These are phyloP conservation scores for Globisporangium yorkense DNA, from an alignment of 352 stramenopile genomes.

Conservation along the genomic window DNA sequence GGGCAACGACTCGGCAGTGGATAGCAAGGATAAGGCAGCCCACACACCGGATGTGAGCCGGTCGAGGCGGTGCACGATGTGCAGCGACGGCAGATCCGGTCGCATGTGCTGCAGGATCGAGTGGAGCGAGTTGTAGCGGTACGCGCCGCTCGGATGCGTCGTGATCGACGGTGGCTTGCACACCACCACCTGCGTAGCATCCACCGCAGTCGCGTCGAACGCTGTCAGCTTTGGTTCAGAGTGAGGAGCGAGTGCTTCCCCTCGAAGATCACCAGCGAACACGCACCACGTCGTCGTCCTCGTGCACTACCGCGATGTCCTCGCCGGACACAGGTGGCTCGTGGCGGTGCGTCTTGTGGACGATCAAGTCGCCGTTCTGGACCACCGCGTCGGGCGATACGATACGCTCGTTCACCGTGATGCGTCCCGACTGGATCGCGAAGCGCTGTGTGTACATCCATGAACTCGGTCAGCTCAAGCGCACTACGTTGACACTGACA, in stretches of 20 bases:
- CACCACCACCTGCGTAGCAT: conserved; percentile 58
- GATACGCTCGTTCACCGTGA: conserved; percentile 89
- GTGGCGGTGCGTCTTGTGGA: conserved; percentile 94
- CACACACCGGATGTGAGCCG: conserved; percentile 89
- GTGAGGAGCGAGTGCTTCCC: not conserved
- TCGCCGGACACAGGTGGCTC: conserved; percentile 91
- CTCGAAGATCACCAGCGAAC: not conserved
- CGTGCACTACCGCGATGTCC: conserved; percentile 69
- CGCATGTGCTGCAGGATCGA: conserved; percentile 69
- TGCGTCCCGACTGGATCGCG: conserved; percentile 91
- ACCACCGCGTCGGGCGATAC: conserved; percentile 78
- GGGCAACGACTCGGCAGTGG: too few relatives aligned
- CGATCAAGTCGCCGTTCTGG: conserved; percentile 91
- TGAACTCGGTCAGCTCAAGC: not conserved
- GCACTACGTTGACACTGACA: conserved; percentile 1
- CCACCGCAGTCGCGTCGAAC: not conserved
- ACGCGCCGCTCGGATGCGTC: conserved; percentile 93
- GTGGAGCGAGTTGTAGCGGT: conserved; percentile 93
- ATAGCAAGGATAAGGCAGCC: not conserved
- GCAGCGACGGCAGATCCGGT: conserved; percentile 60
- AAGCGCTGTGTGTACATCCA: conserved; percentile 45
- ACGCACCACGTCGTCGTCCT: conserved; percentile 70
- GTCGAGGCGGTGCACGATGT: conserved; percentile 95
- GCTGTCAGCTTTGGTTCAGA: not conserved
- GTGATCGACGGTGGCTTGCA: conserved; percentile 91